Evolutionary conservation across 495 filamentous ascomycete species (phyloP).

Genomic region (Hyaloscypha variabilis): DNA sequence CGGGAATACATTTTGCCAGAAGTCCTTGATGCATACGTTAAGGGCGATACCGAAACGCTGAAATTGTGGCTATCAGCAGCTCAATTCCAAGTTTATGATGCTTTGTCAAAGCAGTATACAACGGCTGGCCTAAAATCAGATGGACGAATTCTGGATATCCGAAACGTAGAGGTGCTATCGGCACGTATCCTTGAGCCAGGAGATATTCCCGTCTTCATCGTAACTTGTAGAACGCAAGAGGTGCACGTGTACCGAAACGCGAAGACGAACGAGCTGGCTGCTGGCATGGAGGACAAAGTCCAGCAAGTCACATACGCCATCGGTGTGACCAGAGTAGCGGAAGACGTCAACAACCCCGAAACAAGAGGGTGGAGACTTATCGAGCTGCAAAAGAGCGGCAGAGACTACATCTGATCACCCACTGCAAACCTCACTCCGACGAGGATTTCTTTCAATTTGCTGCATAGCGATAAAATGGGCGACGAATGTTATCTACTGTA

Average conservation of each 20-base stretch:
- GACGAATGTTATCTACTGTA: slow-evolving; percentile 11
- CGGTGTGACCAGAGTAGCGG: slow-evolving; percentile 86
- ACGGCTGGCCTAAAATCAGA: slow-evolving; percentile 91
- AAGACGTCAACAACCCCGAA: slow-evolving; percentile 96
- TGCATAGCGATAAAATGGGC: slow-evolving; percentile 28
- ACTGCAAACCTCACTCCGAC: neutral
- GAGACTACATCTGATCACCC: slow-evolving; percentile 80
- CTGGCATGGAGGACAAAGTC: slow-evolving; percentile 99
- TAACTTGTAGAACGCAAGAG: slow-evolving; percentile 96
- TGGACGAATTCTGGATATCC: slow-evolving; percentile 90
- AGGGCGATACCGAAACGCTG: slow-evolving; percentile 87
- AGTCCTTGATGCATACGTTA: slow-evolving; percentile 96
- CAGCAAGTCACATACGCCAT: slow-evolving; percentile 98
- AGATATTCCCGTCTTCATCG: slow-evolving; percentile 95
- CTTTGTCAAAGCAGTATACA: slow-evolving; percentile 91
- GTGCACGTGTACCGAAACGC: slow-evolving; percentile 94
- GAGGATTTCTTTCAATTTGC: slow-evolving; percentile 6
- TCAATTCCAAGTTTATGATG: slow-evolving; percentile 92
- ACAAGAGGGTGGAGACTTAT: slow-evolving; percentile 96
- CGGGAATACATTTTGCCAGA: slow-evolving; percentile 98
- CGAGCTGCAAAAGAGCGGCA: slow-evolving; percentile 96
- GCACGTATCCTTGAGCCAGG: slow-evolving; percentile 95
- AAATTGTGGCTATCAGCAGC: slow-evolving; percentile 95
- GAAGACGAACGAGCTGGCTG: slow-evolving; percentile 85
- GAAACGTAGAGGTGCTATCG: slow-evolving; percentile 86